These are phyloP conservation scores for Penicillium palitans DNA, from an alignment of 2,329 filamentous ascomycete species.

Conservation along the genomic window DNA sequence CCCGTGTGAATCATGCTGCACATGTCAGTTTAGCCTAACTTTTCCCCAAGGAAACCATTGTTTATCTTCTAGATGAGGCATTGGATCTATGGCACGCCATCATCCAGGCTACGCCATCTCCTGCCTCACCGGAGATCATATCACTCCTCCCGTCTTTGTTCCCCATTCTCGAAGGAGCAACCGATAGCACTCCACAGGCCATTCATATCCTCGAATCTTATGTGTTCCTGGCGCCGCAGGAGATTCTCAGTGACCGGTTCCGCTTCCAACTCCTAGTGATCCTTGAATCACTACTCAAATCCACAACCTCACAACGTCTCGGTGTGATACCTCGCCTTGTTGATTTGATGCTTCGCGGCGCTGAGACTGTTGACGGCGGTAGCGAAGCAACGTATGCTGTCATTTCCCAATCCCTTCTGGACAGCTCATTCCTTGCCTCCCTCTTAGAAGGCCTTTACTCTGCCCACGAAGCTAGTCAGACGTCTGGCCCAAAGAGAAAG, in stretches of 20 bases:
- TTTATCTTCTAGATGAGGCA: slow-evolving; percentile 88
- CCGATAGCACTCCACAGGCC: slow-evolving; percentile 61
- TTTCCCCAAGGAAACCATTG: slow-evolving; percentile 56
- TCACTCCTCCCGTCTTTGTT: slow-evolving; percentile 63
- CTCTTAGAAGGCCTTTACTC: slow-evolving; percentile 67
- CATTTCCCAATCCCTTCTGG: slow-evolving; percentile 66
- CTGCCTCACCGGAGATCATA: slow-evolving; percentile 61
- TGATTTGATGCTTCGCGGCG: slow-evolving; percentile 65
- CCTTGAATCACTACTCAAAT: slow-evolving; percentile 42
- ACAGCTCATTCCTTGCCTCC: slow-evolving; percentile 61
- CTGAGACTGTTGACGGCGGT: slow-evolving; percentile 61
- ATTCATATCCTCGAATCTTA: slow-evolving; percentile 70
- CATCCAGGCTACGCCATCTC: slow-evolving; percentile 63
- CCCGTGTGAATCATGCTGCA: not conserved
- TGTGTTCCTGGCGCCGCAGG: slow-evolving; percentile 61
- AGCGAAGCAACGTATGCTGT: slow-evolving; percentile 58
- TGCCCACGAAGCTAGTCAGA: slow-evolving; percentile 72
- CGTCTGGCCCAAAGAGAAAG: slow-evolving; percentile 74
- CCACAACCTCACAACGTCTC: slow-evolving; percentile 41
- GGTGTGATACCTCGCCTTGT: slow-evolving; percentile 52
- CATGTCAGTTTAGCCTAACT: not conserved
- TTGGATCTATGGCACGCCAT: slow-evolving; percentile 85
- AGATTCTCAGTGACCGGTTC: slow-evolving; percentile 44
- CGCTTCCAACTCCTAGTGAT: slow-evolving; percentile 40
- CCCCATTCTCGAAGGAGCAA: slow-evolving; percentile 66